phyloP scores from a whole-genome alignment of 2,329 filamentous ascomycete genomes.

The Aureobasidium leucospermi region DNA sequence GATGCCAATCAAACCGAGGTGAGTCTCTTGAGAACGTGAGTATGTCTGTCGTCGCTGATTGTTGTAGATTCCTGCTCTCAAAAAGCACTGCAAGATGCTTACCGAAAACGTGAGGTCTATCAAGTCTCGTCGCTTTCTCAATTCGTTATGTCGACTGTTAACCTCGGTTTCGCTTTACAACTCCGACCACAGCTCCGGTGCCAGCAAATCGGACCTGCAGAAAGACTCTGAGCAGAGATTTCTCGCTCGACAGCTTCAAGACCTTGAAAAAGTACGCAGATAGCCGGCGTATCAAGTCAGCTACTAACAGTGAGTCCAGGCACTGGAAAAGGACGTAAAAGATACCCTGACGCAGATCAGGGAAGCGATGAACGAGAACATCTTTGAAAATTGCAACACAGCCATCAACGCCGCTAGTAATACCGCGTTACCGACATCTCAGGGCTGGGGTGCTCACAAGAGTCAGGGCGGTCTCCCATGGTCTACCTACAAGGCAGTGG shows the following conservation, averaged over 20 bases:
- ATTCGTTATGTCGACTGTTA: slow-evolving; percentile 43
- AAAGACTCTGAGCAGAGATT: slow-evolving; percentile 31
- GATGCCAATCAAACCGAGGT: slow-evolving; percentile 45
- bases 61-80: slow-evolving; percentile 45
- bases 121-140: slow-evolving; percentile 44
- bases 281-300: not conserved
- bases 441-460: slow-evolving; percentile 32
- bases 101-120: slow-evolving; percentile 44
- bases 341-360: slow-evolving; percentile 34
- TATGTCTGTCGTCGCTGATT: not conserved
- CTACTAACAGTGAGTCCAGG: slow-evolving; percentile 16
- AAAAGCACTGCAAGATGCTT: slow-evolving; percentile 51
- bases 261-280: slow-evolving; percentile 29
- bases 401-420: slow-evolving; percentile 34
- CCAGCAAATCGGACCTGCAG: slow-evolving; percentile 36
- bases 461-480: slow-evolving; percentile 42
- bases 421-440: slow-evolving; percentile 28
- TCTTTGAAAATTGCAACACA: slow-evolving; percentile 39
- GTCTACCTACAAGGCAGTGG: slow-evolving; percentile 51
- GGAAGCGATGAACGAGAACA: slow-evolving; percentile 35
- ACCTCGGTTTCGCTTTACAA: slow-evolving; percentile 49
- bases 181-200: slow-evolving; percentile 34
- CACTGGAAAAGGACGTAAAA: slow-evolving; percentile 35
- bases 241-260: slow-evolving; percentile 32
- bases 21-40: too few relatives aligned